phyloP scores from a whole-genome alignment of 2,329 filamentous ascomycete genomes.

The Cordyceps tenuipes region DNA sequence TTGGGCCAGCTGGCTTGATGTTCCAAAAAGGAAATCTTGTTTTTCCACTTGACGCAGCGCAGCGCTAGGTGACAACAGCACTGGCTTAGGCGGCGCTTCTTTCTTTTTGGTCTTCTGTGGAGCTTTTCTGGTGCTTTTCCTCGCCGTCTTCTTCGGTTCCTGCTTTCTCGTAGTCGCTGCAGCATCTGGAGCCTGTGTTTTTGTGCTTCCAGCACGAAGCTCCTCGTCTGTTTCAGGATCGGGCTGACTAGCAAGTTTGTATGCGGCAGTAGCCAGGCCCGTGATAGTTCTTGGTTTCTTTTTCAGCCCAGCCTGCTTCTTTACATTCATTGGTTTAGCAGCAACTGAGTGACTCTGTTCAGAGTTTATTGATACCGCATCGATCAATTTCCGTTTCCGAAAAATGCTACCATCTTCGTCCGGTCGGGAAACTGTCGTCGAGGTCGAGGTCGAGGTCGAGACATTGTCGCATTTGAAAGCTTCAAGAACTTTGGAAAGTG shows the following conservation, averaged over 20 bases:
- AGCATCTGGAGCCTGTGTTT: neutral
- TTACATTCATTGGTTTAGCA: constrained; percentile 26
- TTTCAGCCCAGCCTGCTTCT: constrained; percentile 44
- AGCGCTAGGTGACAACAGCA: constrained; percentile 59
- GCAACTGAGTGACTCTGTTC: constrained; percentile 12
- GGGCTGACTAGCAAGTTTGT: constrained; percentile 31
- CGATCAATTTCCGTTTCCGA: constrained; percentile 49
- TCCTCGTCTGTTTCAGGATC: constrained; percentile 19
- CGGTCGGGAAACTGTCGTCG: constrained; percentile 13
- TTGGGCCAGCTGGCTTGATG: constrained; percentile 70
- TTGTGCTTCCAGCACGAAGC: neutral
- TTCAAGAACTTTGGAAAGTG: constrained; percentile 37
- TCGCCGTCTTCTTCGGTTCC: constrained; percentile 6
- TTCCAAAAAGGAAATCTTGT: constrained; percentile 78
- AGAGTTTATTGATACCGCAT: constrained; percentile 33
- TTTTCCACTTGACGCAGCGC: constrained; percentile 57
- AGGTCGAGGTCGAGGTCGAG: constrained; percentile 11
- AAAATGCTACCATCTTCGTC: constrained; percentile 28
- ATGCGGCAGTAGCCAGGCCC: constrained; percentile 65
- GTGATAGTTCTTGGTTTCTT: constrained; percentile 74
- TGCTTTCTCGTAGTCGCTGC: neutral
- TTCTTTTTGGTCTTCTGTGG: constrained; percentile 28
- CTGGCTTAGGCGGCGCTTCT: constrained; percentile 35
- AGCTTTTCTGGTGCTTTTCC: constrained; percentile 27
- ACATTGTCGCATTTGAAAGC: constrained; percentile 31